Conservation (phyloP, 306 rosid species). For the Acacia acuminata region DNA sequence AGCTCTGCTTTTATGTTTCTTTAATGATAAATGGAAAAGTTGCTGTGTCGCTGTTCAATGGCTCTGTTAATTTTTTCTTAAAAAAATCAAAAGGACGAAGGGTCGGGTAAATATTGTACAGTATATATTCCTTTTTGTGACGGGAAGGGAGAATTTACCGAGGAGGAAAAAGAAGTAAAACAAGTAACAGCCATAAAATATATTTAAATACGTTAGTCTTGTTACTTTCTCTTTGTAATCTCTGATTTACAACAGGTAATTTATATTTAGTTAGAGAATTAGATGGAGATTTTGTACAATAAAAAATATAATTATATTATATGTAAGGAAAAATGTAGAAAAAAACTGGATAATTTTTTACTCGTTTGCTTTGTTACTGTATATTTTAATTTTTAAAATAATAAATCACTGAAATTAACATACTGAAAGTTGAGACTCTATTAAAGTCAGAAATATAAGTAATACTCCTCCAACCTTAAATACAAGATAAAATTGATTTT, state of each 20-base stretch:
- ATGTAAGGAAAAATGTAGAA: not conserved
- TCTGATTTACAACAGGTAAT: not conserved
- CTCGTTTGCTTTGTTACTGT: not conserved
- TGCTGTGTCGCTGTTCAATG: not conserved
- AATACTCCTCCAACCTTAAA: too few species aligned
- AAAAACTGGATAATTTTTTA: not conserved
- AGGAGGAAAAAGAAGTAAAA: not conserved
- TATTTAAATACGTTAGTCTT: not conserved
- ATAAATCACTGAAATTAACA: not conserved
- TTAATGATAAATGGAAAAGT: not conserved
- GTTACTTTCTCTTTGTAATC: not conserved
- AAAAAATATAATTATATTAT: not conserved
- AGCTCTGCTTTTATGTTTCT: not conserved
- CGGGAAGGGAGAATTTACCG: not conserved
- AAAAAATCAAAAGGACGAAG: not conserved
- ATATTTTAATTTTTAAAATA: not conserved
- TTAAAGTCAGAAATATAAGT: not conserved
- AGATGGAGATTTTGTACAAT: not conserved
- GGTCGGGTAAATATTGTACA: not conserved
- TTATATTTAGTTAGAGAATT: too few species aligned
- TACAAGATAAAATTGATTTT: too few species aligned
- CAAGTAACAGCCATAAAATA: not conserved
- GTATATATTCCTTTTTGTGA: not conserved
- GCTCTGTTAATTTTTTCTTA: not conserved
- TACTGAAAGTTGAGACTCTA: not conserved